Evolutionary conservation across 805 yeast species (phyloP), one percentile per base, ranked within the genome.

Genomic region (Ogataea methylovora): DNA sequence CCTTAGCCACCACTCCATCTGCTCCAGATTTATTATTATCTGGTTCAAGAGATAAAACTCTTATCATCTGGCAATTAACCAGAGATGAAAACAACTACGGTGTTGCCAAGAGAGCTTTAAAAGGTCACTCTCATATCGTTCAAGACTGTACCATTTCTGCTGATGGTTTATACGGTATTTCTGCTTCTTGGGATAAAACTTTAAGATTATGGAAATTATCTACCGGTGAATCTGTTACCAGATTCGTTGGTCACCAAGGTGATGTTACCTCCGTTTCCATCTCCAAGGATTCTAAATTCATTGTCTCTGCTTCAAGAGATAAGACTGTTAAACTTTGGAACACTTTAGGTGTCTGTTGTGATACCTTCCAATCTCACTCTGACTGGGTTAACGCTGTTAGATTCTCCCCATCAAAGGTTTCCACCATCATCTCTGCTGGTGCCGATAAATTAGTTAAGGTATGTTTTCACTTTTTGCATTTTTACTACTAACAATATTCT

Each of bases 181-280:
- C 98, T 48, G 96, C 94, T 61, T 92, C 98, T 58, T 92, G 99
- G 99, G 98, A 92, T 71, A 86, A 84, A 77, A 88, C 98, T 63
- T 76, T 94, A 67, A 90, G 97, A 79, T 81, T 92, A 63, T 92
- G 99, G 99, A 87, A 86, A 68, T 76, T 92, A 59, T 80, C 79
- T 65, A 76, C 88, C 57, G 99, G 97, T 76, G 85, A 79, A 69
- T 79, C 87, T 62, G 74, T 87, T 67, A 78, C 78, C 66, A 88
- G 96, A 74, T 92, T 90, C 65, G 95, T 82, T 54, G 99, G 98
- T 62, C 99, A 92, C 94, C 78, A 76, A 53, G 84, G 87, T 61
- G 99, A 92, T 68, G 98, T 92, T 53, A 73, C 88, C 72, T 88
- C 97, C 46, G 97, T 90, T 59, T 84, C 97, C 54, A 84, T 92